Percentiles rank a stretch among this genome's conserved stretches.
Conservation (phyloP, 768 basidiomycete species). For the Mycena capillaripes region DNA sequence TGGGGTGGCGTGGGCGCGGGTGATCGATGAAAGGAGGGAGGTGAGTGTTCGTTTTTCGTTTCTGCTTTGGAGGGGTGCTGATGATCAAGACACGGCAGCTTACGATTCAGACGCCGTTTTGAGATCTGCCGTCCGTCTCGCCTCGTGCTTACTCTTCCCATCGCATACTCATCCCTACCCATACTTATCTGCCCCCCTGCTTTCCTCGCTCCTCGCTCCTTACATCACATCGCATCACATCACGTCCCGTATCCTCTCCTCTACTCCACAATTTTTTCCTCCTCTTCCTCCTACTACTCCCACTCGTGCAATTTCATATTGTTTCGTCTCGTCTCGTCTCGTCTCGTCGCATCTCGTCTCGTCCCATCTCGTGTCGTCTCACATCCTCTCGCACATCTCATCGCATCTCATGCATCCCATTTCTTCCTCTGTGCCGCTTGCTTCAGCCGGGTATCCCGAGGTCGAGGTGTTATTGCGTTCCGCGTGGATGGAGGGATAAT, state of each 20-base stretch:
- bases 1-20: not conserved
- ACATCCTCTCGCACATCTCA: too few relatives aligned
- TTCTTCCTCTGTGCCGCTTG: conserved; percentile 8
- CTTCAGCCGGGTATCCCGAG: conserved; percentile 2
- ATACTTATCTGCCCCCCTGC: not conserved
- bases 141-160: not conserved
- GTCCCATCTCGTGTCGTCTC: too few relatives aligned
- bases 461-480: conserved; percentile 4
- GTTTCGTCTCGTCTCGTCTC: not conserved
- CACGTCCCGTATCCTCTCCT: not conserved
- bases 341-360: not conserved
- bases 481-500: not conserved
- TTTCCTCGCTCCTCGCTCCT: not conserved
- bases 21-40: conserved; percentile 1
- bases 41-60: not conserved
- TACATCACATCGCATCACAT: not conserved
- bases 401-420: conserved; percentile 7
- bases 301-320: conserved; percentile 1
- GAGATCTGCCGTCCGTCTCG: not conserved
- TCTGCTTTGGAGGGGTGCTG: conserved; percentile 1
- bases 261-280: not conserved
- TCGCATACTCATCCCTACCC: not conserved
- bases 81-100: not conserved
- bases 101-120: too few relatives aligned
- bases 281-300: not conserved